Evolutionary conservation across 345 rosid genomes (phyloP), one percentile per base, ranked within the genome.

Genomic region (Dovyalis caffra): DNA sequence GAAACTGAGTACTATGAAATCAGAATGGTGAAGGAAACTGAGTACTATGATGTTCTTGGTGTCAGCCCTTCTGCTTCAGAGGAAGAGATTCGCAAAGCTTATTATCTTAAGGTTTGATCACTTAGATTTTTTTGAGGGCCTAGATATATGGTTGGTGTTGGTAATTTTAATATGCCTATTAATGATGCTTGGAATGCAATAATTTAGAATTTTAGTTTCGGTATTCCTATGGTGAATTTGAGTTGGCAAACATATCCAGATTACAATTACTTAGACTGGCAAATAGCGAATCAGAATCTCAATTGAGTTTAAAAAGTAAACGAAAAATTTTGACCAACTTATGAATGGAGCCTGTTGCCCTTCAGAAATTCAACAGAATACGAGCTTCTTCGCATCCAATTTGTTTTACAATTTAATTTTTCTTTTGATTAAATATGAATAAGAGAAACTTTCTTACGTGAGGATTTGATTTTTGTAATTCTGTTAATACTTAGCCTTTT

Each of bases 11-110:
- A n/a, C n/a, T n/a, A n/a, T n/a, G n/a, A 31, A 58, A 68, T 63
- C 76, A 69, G 79, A 64, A 83, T 88, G 92, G 92, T 85, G 84
- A 87, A 84, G 83, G 92, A 90, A 80, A 86, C 91, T 9, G 89
- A 90, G 83, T 90, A 76, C 74, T 90, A 90, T 72, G 90, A 90
- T 62, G 86, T 90, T 86, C 92, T 90, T 32, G 90, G 89, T 20
- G 82, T 89, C 9, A 45, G 8, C 70, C 86, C 90, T 45, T 81
- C 85, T 7, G 92, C 90, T 77, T 89, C 92, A 0, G 92, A 86
- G 51, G 88, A 83, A n/a, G 91, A 86, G 76, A 90, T 89, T 84
- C 92, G 92, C 60, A 90, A 82, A 74, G 89, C 91, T 73, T 90
- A 89, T 57, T 90, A 86, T 79, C 85, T 89, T n/a, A 89, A 90